phyloP scores from a whole-genome alignment of 257 asterid species.

The Linderniella brevidens region DNA sequence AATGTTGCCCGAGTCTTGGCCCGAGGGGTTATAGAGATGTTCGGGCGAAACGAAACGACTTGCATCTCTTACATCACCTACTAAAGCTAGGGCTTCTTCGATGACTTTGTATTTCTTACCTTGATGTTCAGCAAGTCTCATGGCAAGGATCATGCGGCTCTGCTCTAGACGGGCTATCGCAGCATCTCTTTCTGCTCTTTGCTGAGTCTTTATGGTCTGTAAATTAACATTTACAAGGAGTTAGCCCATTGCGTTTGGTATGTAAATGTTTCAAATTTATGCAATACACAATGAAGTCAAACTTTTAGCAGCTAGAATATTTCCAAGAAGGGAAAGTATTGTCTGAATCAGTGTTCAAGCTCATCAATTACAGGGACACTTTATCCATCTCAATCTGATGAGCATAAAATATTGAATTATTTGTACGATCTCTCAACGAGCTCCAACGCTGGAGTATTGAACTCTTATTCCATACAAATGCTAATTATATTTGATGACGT shows the following conservation, averaged over 20 bases:
- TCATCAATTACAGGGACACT: neutral
- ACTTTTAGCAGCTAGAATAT: too few relatives aligned
- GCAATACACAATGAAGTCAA: too few relatives aligned
- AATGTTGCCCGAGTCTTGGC: slow-evolving; percentile 14
- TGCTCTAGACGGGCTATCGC: slow-evolving; percentile 88
- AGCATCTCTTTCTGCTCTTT: slow-evolving; percentile 77
- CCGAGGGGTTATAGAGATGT: slow-evolving; percentile 26
- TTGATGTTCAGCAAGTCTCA: slow-evolving; percentile 94
- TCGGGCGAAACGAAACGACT: slow-evolving; percentile 44
- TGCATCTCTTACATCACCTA: slow-evolving; percentile 62
- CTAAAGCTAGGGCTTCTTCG: slow-evolving; percentile 82
- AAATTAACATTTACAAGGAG: neutral
- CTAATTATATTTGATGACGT: too few relatives aligned
- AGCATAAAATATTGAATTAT: too few relatives aligned
- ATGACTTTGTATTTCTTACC: slow-evolving; percentile 85
- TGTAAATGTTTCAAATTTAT: too few relatives aligned
- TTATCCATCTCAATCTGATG: too few relatives aligned
- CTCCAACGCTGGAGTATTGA: too few relatives aligned
- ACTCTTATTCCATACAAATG: too few relatives aligned
- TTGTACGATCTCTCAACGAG: too few relatives aligned
- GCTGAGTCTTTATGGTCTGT: slow-evolving; percentile 78
- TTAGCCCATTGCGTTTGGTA: neutral
- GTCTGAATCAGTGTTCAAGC: neutral
- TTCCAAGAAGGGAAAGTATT: too few relatives aligned
- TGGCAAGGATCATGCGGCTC: slow-evolving; percentile 75